Percentiles rank a stretch among this genome's conserved stretches.
Evolutionary conservation across 257 asterid genomes (phyloP).

Genomic region (Striga asiatica): DNA sequence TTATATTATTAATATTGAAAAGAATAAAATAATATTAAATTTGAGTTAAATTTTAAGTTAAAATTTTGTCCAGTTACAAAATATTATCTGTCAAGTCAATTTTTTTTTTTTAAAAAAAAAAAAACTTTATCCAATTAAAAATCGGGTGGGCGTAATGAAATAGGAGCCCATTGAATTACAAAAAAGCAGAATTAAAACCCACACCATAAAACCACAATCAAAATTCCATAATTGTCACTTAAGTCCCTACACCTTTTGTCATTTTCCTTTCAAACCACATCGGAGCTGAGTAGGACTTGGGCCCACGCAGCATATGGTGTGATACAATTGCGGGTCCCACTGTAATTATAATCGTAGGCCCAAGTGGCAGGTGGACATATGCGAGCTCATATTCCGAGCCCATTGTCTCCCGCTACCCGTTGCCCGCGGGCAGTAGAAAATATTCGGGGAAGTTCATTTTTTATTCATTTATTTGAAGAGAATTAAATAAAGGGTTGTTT

Average conservation of each 20-base stretch:
- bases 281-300: conserved; percentile 46
- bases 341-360: conserved; percentile 23
- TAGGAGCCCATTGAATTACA: no score
- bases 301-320: conserved; percentile 23
- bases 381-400: conserved; percentile 32
- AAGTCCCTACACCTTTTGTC: conserved; percentile 27
- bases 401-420: conserved; percentile 31
- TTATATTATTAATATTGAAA: no score
- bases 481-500: background rate
- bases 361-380: background rate
- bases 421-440: conserved; percentile 42
- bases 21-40: no score
- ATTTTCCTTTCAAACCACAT: conserved; percentile 31
- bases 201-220: background rate
- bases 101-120: no score
- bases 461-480: background rate
- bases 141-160: no score
- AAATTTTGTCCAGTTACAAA: no score
- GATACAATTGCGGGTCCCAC: conserved; percentile 7
- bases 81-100: no score
- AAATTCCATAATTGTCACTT: conserved; percentile 19
- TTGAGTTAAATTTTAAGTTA: no score
- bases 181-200: background rate
- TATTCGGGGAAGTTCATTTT: conserved; percentile 13
- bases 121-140: no score